Conservation (phyloP, 345 rosid genomes). For the Citrus sp. region DNA sequence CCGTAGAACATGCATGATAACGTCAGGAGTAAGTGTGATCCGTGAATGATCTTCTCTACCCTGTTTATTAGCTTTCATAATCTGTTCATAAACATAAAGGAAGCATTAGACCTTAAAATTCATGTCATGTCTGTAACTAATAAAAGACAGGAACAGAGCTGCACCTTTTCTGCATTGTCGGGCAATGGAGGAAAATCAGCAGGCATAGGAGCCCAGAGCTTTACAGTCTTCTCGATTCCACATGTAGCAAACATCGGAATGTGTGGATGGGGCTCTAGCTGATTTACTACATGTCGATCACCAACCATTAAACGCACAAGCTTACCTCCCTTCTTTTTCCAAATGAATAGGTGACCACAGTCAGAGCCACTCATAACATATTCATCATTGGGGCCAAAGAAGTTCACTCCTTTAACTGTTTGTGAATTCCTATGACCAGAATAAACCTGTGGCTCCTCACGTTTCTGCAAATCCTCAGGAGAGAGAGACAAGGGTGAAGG, state of each 20-base stretch:
- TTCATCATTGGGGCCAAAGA: conserved; percentile 63
- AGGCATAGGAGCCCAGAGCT: conserved; percentile 52
- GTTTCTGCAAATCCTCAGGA: conserved; percentile 28
- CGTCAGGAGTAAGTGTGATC: conserved; percentile 51
- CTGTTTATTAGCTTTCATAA: conserved; percentile 52
- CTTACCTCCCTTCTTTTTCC: conserved; percentile 56
- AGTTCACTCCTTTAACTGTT: conserved; percentile 60
- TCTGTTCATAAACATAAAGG: conserved; percentile 31
- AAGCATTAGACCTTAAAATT: background rate
- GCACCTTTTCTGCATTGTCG: conserved; percentile 44
- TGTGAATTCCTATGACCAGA: conserved; percentile 53
- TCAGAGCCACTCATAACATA: conserved; percentile 62
- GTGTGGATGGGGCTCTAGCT: conserved; percentile 53
- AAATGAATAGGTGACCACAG: conserved; percentile 61
- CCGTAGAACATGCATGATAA: conserved; percentile 60
- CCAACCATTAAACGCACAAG: conserved; percentile 53
- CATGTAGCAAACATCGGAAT: conserved; percentile 49
- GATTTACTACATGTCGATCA: conserved; percentile 54
- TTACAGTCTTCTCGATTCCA: conserved; percentile 54
- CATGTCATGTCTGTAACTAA: background rate
- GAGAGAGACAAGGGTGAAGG: conserved; percentile 32
- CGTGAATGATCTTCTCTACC: conserved; percentile 53
- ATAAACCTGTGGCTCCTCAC: conserved; percentile 46
- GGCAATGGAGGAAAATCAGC: conserved; percentile 36
- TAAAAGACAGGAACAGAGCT: background rate